Conservation (phyloP, 441 rosid species). For the Gossypium trilobum region DNA sequence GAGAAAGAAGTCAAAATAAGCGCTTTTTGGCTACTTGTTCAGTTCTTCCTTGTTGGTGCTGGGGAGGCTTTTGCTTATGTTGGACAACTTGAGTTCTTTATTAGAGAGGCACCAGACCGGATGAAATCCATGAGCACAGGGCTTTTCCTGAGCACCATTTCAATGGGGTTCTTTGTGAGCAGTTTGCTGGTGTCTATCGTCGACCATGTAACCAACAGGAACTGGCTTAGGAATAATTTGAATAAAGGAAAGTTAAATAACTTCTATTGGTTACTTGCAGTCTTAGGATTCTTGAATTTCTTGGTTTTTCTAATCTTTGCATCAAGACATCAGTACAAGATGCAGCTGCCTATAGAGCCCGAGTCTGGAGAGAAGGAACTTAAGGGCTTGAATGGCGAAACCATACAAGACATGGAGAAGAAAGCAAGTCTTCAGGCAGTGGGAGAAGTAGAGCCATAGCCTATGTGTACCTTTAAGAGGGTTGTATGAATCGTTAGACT, state of each 20-base stretch:
- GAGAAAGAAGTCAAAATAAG: slow-evolving; percentile 28
- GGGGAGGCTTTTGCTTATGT: slow-evolving; percentile 86
- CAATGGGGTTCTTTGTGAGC: slow-evolving; percentile 81
- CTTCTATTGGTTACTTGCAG: slow-evolving; percentile 75
- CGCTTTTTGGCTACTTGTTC: slow-evolving; percentile 71
- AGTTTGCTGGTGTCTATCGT: slow-evolving; percentile 66
- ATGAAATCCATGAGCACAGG: slow-evolving; percentile 96
- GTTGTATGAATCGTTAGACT: neutral
- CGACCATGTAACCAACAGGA: slow-evolving; percentile 40
- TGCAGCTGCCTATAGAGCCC: slow-evolving; percentile 21
- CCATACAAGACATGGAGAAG: slow-evolving; percentile 21
- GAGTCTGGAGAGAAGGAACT: slow-evolving; percentile 25
- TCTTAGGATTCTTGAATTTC: slow-evolving; percentile 56
- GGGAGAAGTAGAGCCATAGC: slow-evolving; percentile 14
- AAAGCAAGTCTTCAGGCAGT: slow-evolving; percentile 1
- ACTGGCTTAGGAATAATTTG: slow-evolving; percentile 67
- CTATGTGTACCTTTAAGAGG: neutral
- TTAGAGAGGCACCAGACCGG: slow-evolving; percentile 75
- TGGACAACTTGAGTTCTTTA: slow-evolving; percentile 91
- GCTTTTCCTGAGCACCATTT: slow-evolving; percentile 61
- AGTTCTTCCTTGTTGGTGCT: slow-evolving; percentile 71
- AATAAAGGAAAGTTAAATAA: slow-evolving; percentile 47
- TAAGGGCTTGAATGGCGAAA: slow-evolving; percentile 18
- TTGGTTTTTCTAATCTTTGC: slow-evolving; percentile 46
- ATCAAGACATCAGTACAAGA: slow-evolving; percentile 58